These are phyloP conservation scores for Linaria vulgaris DNA, from an alignment of 257 asterid species.

Conservation along the genomic window DNA sequence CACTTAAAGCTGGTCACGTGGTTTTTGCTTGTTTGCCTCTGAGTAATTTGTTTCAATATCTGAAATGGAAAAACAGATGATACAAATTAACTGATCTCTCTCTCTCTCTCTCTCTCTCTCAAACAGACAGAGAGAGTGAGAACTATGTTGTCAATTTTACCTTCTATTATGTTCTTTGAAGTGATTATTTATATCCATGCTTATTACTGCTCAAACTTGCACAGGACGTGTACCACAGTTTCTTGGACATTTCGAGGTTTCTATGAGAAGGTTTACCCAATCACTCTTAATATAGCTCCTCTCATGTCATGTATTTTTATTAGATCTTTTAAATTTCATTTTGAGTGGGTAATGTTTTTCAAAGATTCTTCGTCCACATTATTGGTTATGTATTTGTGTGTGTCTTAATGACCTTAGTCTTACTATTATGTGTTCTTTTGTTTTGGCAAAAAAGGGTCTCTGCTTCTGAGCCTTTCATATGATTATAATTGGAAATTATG, in stretches of 20 bases:
- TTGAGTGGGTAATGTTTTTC: too few relatives aligned
- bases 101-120: too few relatives aligned
- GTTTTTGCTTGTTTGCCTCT: too few relatives aligned
- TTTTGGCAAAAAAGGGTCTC: neutral
- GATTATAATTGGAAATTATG: neutral
- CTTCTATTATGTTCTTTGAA: conserved; percentile 11
- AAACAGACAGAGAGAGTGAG: too few relatives aligned
- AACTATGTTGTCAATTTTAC: too few relatives aligned
- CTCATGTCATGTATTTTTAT: conserved; percentile 3
- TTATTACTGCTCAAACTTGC: conserved; percentile 26
- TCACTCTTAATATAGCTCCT: conserved; percentile 17
- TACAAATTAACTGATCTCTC: neutral
- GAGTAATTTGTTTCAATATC: conserved; percentile 24
- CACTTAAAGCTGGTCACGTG: too few relatives aligned
- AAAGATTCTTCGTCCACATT: neutral
- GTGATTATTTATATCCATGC: conserved; percentile 6
- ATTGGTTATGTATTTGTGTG: conserved; percentile 13
- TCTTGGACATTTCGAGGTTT: conserved; percentile 96
- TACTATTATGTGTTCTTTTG: conserved; percentile 17
- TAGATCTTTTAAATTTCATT: neutral
- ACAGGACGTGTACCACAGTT: conserved; percentile 96
- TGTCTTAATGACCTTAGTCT: neutral
- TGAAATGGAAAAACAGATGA: conserved; percentile 1
- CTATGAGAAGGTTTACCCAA: conserved; percentile 76
- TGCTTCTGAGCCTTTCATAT: neutral